These are phyloP conservation scores for Termitomyces sp. DNA, from an alignment of 768 basidiomycete genomes.

Conservation along the genomic window DNA sequence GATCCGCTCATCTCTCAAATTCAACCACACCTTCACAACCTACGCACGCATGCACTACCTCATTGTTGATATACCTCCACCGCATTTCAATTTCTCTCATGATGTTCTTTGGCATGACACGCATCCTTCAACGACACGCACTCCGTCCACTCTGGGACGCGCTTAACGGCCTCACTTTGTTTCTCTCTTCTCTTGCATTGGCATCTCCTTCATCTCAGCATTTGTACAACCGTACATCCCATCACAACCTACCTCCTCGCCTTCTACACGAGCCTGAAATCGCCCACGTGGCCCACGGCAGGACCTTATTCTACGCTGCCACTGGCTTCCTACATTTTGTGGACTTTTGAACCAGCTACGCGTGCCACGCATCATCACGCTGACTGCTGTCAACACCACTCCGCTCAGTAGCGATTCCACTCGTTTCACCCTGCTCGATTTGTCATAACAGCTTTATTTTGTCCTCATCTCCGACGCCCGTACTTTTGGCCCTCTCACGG, in stretches of 20 bases:
- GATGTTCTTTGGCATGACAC: neutral
- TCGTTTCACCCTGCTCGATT: conserved; percentile 12
- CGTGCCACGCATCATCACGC: neutral
- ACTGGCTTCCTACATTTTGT: no score
- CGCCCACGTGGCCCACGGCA: neutral
- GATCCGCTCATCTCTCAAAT: conserved; percentile 6
- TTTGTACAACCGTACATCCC: conserved; percentile 9
- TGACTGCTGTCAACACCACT: neutral
- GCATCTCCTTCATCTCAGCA: conserved; percentile 11
- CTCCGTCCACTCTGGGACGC: neutral
- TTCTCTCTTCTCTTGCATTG: conserved; percentile 3
- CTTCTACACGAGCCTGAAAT: neutral
- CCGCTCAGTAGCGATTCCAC: conserved; percentile 3
- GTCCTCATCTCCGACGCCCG: neutral
- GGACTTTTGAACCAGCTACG: neutral
- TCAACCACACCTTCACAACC: conserved; percentile 1
- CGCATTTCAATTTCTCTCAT: conserved; percentile 1
- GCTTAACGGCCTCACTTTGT: neutral
- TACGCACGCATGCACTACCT: conserved; percentile 4
- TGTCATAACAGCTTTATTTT: conserved; percentile 11
- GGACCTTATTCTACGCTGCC: neutral
- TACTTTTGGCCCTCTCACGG: neutral
- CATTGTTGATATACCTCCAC: conserved; percentile 2
- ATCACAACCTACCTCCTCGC: conserved; percentile 1
- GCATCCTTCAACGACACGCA: neutral